Evolutionary conservation across 2,329 filamentous ascomycete species (phyloP).

Genomic region (Pseudopyrenochaeta lycopersici): DNA sequence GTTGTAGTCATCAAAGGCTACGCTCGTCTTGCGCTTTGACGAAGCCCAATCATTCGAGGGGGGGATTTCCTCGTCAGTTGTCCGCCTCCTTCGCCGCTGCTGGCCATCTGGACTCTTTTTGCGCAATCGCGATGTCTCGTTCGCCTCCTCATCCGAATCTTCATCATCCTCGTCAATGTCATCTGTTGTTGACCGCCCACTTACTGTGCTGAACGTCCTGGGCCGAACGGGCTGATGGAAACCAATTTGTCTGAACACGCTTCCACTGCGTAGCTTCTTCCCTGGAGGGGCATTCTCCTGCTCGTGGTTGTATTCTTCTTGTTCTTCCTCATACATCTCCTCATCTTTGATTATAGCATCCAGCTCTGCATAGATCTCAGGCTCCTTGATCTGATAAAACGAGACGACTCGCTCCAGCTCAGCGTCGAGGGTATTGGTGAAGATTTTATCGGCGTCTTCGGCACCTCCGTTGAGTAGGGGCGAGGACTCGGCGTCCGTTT

Average conservation of each 20-base stretch:
- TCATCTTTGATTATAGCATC: conserved; percentile 80
- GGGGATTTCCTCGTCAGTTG: conserved; percentile 62
- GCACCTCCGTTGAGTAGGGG: conserved; percentile 75
- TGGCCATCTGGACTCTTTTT: conserved; percentile 52
- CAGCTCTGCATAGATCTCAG: conserved; percentile 84
- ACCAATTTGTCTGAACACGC: conserved; percentile 63
- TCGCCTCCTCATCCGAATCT: conserved; percentile 68
- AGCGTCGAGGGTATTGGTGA: conserved; percentile 80
- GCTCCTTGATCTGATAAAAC: conserved; percentile 90
- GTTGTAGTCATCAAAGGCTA: conserved; percentile 78
- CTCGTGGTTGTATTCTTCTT: conserved; percentile 46
- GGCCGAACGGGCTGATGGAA: conserved; percentile 55
- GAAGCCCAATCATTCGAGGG: conserved; percentile 69
- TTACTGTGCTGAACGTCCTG: conserved; percentile 56
- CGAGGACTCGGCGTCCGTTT: conserved; percentile 79
- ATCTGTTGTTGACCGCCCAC: conserved; percentile 50
- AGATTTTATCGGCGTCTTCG: conserved; percentile 80
- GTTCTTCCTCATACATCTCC: conserved; percentile 70
- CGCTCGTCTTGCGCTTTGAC: conserved; percentile 68
- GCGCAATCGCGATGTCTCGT: conserved; percentile 55
- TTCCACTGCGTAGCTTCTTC: conserved; percentile 55
- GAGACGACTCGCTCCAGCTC: conserved; percentile 94
- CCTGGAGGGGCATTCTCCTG: conserved; percentile 49
- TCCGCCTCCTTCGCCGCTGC: conserved; percentile 29
- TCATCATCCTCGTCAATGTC: conserved; percentile 62